These are phyloP conservation scores for Chytriomyces sp. DNA, from an alignment of 192 early-diverging fungal species.

Conservation along the genomic window DNA sequence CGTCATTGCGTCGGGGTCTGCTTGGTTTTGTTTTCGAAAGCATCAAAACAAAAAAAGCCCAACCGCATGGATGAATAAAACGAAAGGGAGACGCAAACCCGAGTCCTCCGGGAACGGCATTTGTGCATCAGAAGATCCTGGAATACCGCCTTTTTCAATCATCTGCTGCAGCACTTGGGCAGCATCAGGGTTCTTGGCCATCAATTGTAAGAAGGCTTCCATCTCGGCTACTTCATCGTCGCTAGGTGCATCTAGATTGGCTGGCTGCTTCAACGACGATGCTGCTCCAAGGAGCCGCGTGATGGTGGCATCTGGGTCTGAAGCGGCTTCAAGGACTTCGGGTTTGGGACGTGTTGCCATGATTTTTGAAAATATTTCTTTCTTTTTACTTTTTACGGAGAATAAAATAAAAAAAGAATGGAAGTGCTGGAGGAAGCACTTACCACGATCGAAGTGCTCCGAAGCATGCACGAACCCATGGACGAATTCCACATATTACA, in stretches of 20 bases:
- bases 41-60: neutral
- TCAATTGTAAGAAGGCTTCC: constrained; percentile 6
- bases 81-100: neutral
- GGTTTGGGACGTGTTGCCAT: too few species aligned
- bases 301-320: neutral
- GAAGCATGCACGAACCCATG: neutral
- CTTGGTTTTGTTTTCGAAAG: neutral
- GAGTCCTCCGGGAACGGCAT: constrained; percentile 28
- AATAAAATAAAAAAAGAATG: too few species aligned
- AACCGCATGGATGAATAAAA: too few species aligned
- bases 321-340: neutral
- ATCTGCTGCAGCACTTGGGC: constrained; percentile 41
- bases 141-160: constrained; percentile 32
- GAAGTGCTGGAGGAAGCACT: too few species aligned
- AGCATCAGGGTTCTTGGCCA: constrained; percentile 51
- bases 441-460: constrained; percentile 1
- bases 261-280: neutral
- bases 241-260: neutral
- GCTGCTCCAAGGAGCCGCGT: neutral
- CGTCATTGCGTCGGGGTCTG: constrained; percentile 18
- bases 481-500: neutral
- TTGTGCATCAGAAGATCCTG: constrained; percentile 15
- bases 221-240: constrained; percentile 8
- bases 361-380: too few species aligned
- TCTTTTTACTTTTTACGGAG: too few species aligned